Conservation (phyloP, 1,139 yeast species). For the Diutina ranongensis region DNA sequence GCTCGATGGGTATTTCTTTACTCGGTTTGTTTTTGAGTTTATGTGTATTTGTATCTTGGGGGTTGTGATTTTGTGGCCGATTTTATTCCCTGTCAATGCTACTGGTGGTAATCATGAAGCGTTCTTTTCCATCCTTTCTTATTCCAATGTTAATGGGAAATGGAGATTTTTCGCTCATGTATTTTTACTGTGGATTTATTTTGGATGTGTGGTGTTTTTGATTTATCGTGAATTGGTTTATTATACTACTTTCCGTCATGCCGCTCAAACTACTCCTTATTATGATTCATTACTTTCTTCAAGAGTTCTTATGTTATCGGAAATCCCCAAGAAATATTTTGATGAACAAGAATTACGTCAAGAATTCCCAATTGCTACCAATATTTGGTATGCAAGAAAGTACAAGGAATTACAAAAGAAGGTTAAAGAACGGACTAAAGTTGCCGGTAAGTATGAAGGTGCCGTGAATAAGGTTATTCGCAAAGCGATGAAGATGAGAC, state of each 20-base stretch:
- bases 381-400: slow-evolving; percentile 56
- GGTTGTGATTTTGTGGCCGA: slow-evolving; percentile 58
- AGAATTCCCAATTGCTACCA: slow-evolving; percentile 49
- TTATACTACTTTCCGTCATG: slow-evolving; percentile 56
- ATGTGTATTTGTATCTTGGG: slow-evolving; percentile 50
- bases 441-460: slow-evolving; percentile 46
- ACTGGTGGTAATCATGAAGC: slow-evolving; percentile 51
- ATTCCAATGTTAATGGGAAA: slow-evolving; percentile 49
- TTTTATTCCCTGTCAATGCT: slow-evolving; percentile 79
- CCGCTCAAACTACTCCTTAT: slow-evolving; percentile 57
- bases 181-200: slow-evolving; percentile 57
- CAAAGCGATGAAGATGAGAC: slow-evolving; percentile 44
- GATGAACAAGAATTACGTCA: slow-evolving; percentile 42
- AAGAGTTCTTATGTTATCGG: slow-evolving; percentile 57
- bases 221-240: slow-evolving; percentile 63
- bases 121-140: slow-evolving; percentile 42
- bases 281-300: slow-evolving; percentile 57
- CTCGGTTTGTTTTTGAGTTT: slow-evolving; percentile 63
- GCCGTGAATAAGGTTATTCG: slow-evolving; percentile 42
- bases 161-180: slow-evolving; percentile 63
- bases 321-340: slow-evolving; percentile 37
- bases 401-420: slow-evolving; percentile 38
- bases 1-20: slow-evolving; percentile 78
- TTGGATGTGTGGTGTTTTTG: slow-evolving; percentile 46
- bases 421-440: slow-evolving; percentile 43